phyloP scores from a whole-genome alignment of 768 basidiomycete species.

The Rhodotorula graminis region DNA sequence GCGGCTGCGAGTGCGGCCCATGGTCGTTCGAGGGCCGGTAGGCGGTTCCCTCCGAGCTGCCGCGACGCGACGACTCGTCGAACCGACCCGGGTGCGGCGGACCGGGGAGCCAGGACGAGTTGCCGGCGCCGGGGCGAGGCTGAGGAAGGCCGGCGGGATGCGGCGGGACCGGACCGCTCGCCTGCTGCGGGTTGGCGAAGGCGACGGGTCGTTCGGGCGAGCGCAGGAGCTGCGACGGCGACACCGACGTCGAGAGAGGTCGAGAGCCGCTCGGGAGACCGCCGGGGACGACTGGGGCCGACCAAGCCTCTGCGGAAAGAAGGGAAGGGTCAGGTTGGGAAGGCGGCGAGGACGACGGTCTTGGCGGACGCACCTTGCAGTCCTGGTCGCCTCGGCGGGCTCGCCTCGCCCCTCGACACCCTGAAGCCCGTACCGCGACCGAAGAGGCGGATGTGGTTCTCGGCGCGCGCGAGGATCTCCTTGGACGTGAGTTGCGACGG shows the following conservation, averaged over 20 bases:
- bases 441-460: conserved; percentile 45
- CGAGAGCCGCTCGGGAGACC: neutral
- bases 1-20: neutral
- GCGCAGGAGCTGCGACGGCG: conserved; percentile 1
- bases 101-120: neutral
- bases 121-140: neutral
- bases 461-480: conserved; percentile 92
- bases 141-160: neutral
- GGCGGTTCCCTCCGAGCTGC: conserved; percentile 1
- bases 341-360: neutral
- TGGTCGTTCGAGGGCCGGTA: neutral
- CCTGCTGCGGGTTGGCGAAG: neutral
- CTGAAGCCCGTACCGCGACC: conserved; percentile 4
- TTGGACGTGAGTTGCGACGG: conserved; percentile 84
- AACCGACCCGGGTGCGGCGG: neutral
- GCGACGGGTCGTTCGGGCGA: conserved; percentile 13
- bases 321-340: neutral
- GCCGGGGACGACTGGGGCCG: conserved; percentile 21
- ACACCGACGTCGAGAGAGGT: conserved; percentile 23
- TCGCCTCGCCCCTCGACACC: conserved; percentile 23
- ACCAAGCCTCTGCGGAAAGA: conserved; percentile 24
- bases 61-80: conserved; percentile 1
- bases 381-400: conserved; percentile 17
- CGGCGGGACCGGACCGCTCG: conserved; percentile 1
- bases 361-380: conserved; percentile 19